A percentile compares a stretch with the other conserved stretches of the same genome.
phyloP scores from a whole-genome alignment of 371 early-diverging fungal species.

The Rhizomucor miehei region DNA sequence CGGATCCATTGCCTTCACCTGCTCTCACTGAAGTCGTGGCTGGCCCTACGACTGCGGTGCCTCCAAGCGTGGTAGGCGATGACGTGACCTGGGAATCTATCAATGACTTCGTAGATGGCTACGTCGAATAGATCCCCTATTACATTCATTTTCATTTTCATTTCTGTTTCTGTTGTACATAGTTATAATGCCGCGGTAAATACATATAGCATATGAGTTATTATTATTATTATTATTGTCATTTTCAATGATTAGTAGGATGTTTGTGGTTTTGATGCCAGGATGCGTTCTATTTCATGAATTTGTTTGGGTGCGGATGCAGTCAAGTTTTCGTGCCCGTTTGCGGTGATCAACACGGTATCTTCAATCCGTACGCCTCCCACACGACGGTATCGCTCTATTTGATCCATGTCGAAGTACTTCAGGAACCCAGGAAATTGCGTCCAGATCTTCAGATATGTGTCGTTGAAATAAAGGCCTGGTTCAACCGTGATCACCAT shows the following conservation, averaged over 20 bases:
- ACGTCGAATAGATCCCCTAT: constrained; percentile 17
- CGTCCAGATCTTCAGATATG: constrained; percentile 44
- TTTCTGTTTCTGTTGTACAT: not conserved
- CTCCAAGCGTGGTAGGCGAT: not conserved
- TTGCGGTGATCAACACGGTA: constrained; percentile 71
- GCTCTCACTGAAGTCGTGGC: not conserved
- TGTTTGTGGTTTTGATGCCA: constrained; percentile 13
- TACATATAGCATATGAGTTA: not conserved
- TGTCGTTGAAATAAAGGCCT: constrained; percentile 69
- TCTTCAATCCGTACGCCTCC: constrained; percentile 95
- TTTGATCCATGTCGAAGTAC: constrained; percentile 64
- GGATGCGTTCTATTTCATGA: constrained; percentile 63
- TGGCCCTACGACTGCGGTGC: constrained; percentile 7
- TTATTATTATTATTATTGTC: too few relatives aligned
- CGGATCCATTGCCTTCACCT: not conserved
- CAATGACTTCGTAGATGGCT: constrained; percentile 34
- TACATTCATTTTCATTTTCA: too few relatives aligned
- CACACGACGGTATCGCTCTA: constrained; percentile 63
- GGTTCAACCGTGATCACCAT: constrained; percentile 95
- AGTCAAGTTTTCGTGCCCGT: constrained; percentile 74
- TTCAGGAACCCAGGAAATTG: constrained; percentile 50
- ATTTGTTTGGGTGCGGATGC: constrained; percentile 61
- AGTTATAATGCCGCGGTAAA: not conserved
- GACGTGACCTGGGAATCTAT: constrained; percentile 27
- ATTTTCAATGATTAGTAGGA: too few relatives aligned